Evolutionary conservation across 306 rosid species (phyloP).

Genomic region (Mimosa bimucronata): DNA sequence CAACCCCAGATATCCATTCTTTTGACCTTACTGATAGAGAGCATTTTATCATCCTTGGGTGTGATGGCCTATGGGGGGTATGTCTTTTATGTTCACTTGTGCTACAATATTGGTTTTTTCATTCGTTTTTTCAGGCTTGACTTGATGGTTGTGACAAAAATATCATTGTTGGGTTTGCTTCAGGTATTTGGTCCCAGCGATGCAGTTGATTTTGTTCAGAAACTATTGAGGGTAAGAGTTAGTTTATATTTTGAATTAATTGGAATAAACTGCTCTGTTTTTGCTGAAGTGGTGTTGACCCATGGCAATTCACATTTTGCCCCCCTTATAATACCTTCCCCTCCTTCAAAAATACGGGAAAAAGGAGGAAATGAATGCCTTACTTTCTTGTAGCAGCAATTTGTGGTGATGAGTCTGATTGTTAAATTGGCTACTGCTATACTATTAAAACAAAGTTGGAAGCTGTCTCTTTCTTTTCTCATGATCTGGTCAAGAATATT

Average conservation of each 20-base stretch:
- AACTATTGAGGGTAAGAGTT: conserved; percentile 64
- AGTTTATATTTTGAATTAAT: conserved; percentile 14
- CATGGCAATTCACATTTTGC: neutral
- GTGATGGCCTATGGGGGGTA: conserved; percentile 98
- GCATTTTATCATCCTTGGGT: conserved; percentile 90
- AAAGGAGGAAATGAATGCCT: neutral
- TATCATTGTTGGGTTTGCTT: conserved; percentile 27
- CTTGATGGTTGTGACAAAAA: conserved; percentile 22
- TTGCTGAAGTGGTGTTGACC: neutral
- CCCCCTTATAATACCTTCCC: neutral
- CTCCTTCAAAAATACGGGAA: neutral
- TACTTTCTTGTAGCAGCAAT: conserved; percentile 3
- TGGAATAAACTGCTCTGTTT: neutral
- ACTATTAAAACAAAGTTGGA: neutral
- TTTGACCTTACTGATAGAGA: conserved; percentile 79
- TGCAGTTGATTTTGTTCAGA: conserved; percentile 88
- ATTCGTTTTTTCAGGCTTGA: conserved; percentile 34
- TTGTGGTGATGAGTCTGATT: neutral
- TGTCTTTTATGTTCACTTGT: conserved; percentile 21
- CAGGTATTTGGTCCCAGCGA: conserved; percentile 97
- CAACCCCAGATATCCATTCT: conserved; percentile 80
- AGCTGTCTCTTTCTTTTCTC: neutral
- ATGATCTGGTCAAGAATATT: neutral
- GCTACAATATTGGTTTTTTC: neutral
- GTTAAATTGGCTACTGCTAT: neutral